Conservation (phyloP, 371 early-diverging fungal genomes). For the Blakeslea trispora region DNA sequence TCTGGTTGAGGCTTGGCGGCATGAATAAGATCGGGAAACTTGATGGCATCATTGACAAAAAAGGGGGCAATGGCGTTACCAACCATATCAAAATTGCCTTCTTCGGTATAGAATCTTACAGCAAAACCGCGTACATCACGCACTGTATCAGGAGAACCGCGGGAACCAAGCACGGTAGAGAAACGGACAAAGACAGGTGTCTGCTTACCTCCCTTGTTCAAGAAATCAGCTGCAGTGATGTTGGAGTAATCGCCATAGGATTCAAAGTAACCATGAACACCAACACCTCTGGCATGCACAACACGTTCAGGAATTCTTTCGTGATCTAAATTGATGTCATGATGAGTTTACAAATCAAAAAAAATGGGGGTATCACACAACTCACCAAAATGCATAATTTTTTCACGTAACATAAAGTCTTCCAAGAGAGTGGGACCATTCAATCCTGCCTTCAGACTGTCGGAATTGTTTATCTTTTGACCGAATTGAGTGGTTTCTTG, state of each 20-base stretch:
- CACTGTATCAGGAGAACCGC: conserved; percentile 55
- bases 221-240: conserved; percentile 48
- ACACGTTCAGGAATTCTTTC: conserved; percentile 57
- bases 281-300: conserved; percentile 58
- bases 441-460: conserved; percentile 41
- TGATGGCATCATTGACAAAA: conserved; percentile 50
- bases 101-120: conserved; percentile 60
- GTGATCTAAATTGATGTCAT: conserved; percentile 15
- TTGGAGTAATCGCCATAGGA: conserved; percentile 42
- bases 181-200: conserved; percentile 63
- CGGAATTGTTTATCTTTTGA: conserved; percentile 29
- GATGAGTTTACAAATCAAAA: not conserved
- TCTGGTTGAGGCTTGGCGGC: conserved; percentile 53
- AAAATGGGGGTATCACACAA: not conserved
- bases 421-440: conserved; percentile 53
- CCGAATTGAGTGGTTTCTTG: conserved; percentile 32
- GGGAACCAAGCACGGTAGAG: conserved; percentile 53
- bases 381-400: conserved; percentile 58
- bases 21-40: conserved; percentile 55
- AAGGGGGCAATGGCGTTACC: conserved; percentile 53
- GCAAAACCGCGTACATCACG: conserved; percentile 65
- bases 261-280: conserved; percentile 60
- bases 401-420: conserved; percentile 53
- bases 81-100: conserved; percentile 58
- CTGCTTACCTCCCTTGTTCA: conserved; percentile 35